These are phyloP conservation scores for Nakaseomyces delphensis DNA, from an alignment of 1,139 yeast species.

Conservation along the genomic window DNA sequence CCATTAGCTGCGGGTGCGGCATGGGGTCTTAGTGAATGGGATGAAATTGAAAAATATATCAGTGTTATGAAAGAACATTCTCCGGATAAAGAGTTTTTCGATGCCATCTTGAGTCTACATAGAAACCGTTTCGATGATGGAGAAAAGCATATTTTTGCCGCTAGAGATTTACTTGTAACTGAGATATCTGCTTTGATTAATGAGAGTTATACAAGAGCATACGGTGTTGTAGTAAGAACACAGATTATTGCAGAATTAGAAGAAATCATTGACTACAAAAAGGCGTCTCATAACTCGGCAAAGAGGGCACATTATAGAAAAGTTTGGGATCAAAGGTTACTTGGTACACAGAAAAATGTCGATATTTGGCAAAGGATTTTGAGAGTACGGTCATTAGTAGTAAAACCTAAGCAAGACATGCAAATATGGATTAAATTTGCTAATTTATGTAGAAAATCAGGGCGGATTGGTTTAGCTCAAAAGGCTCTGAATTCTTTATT, in stretches of 20 bases:
- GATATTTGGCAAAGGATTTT: slow-evolving; percentile 98
- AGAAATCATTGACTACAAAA: slow-evolving; percentile 84
- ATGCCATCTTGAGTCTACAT: slow-evolving; percentile 80
- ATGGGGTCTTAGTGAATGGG: slow-evolving; percentile 98
- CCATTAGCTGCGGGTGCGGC: slow-evolving; percentile 98
- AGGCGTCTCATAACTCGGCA: slow-evolving; percentile 73
- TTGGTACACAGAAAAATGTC: slow-evolving; percentile 93
- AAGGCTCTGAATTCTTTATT: slow-evolving; percentile 73
- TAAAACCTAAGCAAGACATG: slow-evolving; percentile 94
- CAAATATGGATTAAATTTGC: slow-evolving; percentile 98
- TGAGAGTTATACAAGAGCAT: slow-evolving; percentile 94
- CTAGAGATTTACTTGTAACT: slow-evolving; percentile 83
- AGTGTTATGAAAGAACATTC: slow-evolving; percentile 85
- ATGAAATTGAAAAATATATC: slow-evolving; percentile 85
- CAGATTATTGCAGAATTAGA: slow-evolving; percentile 97
- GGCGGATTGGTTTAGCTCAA: slow-evolving; percentile 85
- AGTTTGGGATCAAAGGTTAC: slow-evolving; percentile 87
- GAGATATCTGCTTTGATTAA: slow-evolving; percentile 92
- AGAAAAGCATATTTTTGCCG: slow-evolving; percentile 64
- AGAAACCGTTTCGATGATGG: slow-evolving; percentile 82
- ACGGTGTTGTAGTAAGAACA: slow-evolving; percentile 91
- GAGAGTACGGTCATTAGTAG: slow-evolving; percentile 89
- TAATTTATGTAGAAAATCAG: slow-evolving; percentile 87
- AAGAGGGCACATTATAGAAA: slow-evolving; percentile 70
- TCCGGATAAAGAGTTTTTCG: slow-evolving; percentile 91